Conservation (phyloP, 2,329 filamentous ascomycete genomes). For the Ceratocystis ficicola region DNA sequence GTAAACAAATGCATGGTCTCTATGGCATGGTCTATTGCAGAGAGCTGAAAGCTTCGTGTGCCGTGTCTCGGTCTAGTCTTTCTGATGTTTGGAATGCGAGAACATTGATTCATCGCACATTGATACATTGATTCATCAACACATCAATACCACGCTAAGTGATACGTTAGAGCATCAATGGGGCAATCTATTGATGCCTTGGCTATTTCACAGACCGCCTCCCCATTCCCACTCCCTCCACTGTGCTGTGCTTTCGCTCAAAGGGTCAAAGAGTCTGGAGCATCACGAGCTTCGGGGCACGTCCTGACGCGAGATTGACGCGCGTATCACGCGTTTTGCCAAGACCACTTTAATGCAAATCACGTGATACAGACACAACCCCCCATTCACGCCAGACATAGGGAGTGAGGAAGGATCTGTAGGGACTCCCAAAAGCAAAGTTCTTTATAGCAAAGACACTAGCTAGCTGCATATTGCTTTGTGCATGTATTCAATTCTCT, state of each 20-base stretch:
- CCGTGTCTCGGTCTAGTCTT: conserved; percentile 1
- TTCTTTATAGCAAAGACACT: too few species aligned
- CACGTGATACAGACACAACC: neutral
- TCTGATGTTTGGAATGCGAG: neutral
- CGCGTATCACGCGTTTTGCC: neutral
- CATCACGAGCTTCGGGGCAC: neutral
- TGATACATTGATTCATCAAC: neutral
- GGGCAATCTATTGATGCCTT: neutral
- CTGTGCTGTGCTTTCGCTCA: too few species aligned
- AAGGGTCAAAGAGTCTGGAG: too few species aligned
- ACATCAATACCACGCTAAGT: too few species aligned
- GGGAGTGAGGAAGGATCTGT: too few species aligned
- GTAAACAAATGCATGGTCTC: conserved; percentile 3
- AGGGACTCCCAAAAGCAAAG: too few species aligned
- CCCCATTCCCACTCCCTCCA: too few species aligned
- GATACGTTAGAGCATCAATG: neutral
- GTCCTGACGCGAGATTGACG: neutral
- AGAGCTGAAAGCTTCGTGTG: neutral
- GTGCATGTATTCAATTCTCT: neutral
- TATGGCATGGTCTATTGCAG: neutral
- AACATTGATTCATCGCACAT: neutral
- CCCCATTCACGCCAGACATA: neutral
- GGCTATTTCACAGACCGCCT: neutral
- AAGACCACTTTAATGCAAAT: neutral
- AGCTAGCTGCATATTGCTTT: too few species aligned